Evolutionary conservation across 192 early-diverging fungal genomes (phyloP).

Genomic region (Allomyces macrogynus): DNA sequence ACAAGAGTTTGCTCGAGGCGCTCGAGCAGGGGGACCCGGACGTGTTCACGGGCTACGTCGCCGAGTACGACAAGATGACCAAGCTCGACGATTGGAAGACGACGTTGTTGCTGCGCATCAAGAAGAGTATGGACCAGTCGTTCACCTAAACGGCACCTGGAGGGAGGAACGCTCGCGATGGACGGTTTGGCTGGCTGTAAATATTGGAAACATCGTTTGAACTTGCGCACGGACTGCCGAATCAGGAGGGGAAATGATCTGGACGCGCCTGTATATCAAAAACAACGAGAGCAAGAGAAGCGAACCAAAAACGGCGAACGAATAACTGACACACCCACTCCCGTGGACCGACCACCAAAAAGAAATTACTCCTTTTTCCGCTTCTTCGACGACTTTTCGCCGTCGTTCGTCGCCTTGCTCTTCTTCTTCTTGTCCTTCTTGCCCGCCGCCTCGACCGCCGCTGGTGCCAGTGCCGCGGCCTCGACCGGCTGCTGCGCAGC

Average conservation of each 20-base stretch:
- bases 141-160: not conserved
- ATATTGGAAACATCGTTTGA: too few relatives aligned
- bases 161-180: too few relatives aligned
- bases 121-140: constrained; percentile 51
- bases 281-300: too few relatives aligned
- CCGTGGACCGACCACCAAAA: not conserved
- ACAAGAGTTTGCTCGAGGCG: constrained; percentile 48
- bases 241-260: too few relatives aligned
- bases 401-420: not conserved
- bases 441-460: too few relatives aligned
- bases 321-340: too few relatives aligned
- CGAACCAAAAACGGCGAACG: too few relatives aligned
- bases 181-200: too few relatives aligned
- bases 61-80: constrained; percentile 67
- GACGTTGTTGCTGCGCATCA: constrained; percentile 63
- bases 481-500: not conserved
- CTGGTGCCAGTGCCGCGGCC: not conserved
- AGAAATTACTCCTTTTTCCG: not conserved
- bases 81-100: constrained; percentile 97
- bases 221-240: too few relatives aligned
- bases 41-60: constrained; percentile 58
- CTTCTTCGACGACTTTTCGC: not conserved
- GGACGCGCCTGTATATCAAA: too few relatives aligned
- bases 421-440: not conserved
- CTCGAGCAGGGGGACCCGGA: constrained; percentile 61